Evolutionary conservation across 2,329 filamentous ascomycete species (phyloP), one percentile per base, ranked within the genome.

Genomic region (Xylaria sp.): DNA sequence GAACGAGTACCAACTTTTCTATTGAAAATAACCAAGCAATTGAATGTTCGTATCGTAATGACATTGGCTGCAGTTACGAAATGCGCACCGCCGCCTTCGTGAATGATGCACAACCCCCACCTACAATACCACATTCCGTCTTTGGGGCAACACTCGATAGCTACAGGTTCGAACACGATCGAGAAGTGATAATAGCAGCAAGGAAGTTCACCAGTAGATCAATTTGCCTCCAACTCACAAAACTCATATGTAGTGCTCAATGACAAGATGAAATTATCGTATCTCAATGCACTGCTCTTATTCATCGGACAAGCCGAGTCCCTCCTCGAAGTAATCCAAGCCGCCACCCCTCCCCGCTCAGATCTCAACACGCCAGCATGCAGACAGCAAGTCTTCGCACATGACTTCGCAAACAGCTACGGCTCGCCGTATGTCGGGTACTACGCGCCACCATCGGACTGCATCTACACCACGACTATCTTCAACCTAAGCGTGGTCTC

Each of bases 401-500:
- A 78, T 56, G 59, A 69, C 20, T 78, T 77, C 60, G 74, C 70
- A 12, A 78, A 75, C 39, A 78, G 76, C 62, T 78, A 78, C 57
- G 74, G 70, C 6, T 65, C 69, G 2, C 77, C 77, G 4, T 78
- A 74, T 48, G 74, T 76, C 7, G 77, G 76, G 3, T 41, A 67
- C 10, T 78, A 77, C 55, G 56, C 63, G 9, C 73, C 73, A 5
- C 77, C 77, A 23, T 59, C 65, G 13, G 37, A 68, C 12, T 80
- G 78, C 66, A 65, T 70, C 3, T 78, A 78, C 67, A 78, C 75
- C 0, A 78, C 73, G 1, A 73, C 73, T 12, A 76, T 80, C 20
- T 87, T 91, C 78, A 90, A 90, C 64, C 79, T 91, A 69, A 90
- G 87, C 0, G 86, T 90, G 13, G 85, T 84, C 0, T 89, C 87